Evolutionary conservation across 305 asterid species (phyloP), one percentile per base, ranked within the genome.

Genomic region (Stenogyne calaminthoides): DNA sequence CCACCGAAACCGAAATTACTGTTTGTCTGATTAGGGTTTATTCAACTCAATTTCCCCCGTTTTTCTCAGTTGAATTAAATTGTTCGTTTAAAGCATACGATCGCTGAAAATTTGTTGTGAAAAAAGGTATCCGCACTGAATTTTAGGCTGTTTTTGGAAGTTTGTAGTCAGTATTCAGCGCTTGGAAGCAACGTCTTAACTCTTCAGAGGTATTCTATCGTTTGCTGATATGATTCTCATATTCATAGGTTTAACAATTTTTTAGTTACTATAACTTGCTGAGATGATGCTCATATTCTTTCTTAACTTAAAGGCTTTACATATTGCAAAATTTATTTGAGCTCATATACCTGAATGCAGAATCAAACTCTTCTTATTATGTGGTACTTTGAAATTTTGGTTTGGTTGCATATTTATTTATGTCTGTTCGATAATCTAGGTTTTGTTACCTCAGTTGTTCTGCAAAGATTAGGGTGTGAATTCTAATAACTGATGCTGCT

Each of bases 161-260:
- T 79, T 96, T 84, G 58, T 88, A 92, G 83, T 79, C 91, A 5
- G 96, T 92, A 58, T 95, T 95, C 79, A 89, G 78, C 84, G 91
- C 96, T 60, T 95, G 98, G 98, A 97, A 92, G 71, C 92, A 89
- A 76, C 97, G 96, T 22, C 89, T 95, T 51, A 84, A 86, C 83
- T 70, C 93, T 57, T 80, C 91, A 0, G 96, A 90, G 98, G 99
- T 92, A 87, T 39, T 14, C 15, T 4, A 14, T 61, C 57, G 5
- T 14, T 46, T 46, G 54, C 63, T 22, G 64, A 44, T 9, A 16
- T 14, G 47, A 67, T 19, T 11, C 5, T 27, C 40, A 22, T 72
- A 16, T 16, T 15, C 55, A 5, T 47, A 47, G 6, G 19, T 4
- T 47, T 47, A 4, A n/a, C 56, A 5, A 15, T 1, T 6, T 47